A percentile compares a stretch with the other conserved stretches of the same genome.
These are phyloP conservation scores for Tremella yokohamensis DNA, from an alignment of 768 basidiomycete species.

Conservation along the genomic window DNA sequence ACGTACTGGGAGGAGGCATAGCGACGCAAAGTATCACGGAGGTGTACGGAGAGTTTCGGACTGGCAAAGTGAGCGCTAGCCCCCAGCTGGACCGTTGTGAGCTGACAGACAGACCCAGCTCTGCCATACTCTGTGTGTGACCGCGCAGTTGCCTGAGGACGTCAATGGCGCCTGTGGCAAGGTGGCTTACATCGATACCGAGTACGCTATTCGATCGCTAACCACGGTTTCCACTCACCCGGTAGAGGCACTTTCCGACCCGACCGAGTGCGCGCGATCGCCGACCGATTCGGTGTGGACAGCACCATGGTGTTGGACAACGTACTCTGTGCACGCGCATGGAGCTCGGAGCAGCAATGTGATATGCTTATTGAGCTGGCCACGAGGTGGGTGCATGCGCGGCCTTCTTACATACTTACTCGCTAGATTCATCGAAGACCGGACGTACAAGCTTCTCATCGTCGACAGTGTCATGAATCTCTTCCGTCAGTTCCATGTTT, in stretches of 20 bases:
- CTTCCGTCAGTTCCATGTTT: slow-evolving; percentile 58
- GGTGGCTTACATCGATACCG: slow-evolving; percentile 52
- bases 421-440: slow-evolving; percentile 40
- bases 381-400: slow-evolving; percentile 31
- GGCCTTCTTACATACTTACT: not conserved
- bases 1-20: slow-evolving; percentile 82
- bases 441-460: slow-evolving; percentile 60
- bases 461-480: slow-evolving; percentile 97
- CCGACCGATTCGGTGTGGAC: slow-evolving; percentile 91
- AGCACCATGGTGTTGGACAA: slow-evolving; percentile 69
- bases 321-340: slow-evolving; percentile 70
- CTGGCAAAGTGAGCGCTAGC: slow-evolving; percentile 58
- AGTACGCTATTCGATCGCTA: slow-evolving; percentile 20
- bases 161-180: slow-evolving; percentile 85
- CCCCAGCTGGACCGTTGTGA: not conserved
- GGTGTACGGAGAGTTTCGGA: slow-evolving; percentile 95
- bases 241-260: slow-evolving; percentile 65
- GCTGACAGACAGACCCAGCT: slow-evolving; percentile 66
- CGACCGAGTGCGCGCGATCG: slow-evolving; percentile 83
- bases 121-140: slow-evolving; percentile 90
- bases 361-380: slow-evolving; percentile 49
- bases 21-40: slow-evolving; percentile 93
- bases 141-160: slow-evolving; percentile 81
- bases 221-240: not conserved
- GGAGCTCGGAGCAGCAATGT: slow-evolving; percentile 44